A percentile compares a stretch with the other conserved stretches of the same genome.
Conservation (phyloP, 805 yeast genomes). For the Clavispora vitiphila region DNA sequence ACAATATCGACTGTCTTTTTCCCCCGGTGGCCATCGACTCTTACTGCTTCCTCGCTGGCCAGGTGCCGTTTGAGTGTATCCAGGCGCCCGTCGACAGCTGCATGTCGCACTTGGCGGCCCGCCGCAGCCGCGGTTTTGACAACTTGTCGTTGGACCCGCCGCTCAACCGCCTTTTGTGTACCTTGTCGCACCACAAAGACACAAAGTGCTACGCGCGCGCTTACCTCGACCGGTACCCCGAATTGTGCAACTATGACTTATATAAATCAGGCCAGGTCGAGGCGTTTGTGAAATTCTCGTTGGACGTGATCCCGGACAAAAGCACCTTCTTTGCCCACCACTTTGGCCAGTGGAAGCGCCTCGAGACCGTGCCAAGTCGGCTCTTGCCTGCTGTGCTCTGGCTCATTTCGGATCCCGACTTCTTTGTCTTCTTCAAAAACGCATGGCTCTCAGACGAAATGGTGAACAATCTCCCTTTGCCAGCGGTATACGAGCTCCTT, state of each 20-base stretch:
- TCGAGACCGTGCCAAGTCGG: neutral
- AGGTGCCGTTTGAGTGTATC: neutral
- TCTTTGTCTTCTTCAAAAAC: slow-evolving; percentile 3
- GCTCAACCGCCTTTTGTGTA: neutral
- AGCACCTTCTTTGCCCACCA: neutral
- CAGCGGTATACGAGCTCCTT: neutral
- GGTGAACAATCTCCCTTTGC: slow-evolving; percentile 1
- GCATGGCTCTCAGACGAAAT: neutral
- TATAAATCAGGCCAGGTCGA: neutral
- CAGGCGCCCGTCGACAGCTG: neutral
- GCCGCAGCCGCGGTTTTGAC: neutral
- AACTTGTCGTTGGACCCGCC: neutral
- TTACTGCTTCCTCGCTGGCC: neutral
- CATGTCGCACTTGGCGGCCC: neutral
- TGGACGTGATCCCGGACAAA: slow-evolving; percentile 4
- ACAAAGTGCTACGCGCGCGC: neutral
- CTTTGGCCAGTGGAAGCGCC: slow-evolving; percentile 1
- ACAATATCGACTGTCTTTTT: neutral
- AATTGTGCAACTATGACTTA: neutral
- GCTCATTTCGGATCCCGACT: slow-evolving; percentile 2
- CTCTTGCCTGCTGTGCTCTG: slow-evolving; percentile 1
- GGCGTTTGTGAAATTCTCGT: neutral
- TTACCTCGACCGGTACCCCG: neutral
- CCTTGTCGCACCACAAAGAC: neutral
- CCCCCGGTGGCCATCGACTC: neutral